Evolutionary conservation across 495 filamentous ascomycete species (phyloP).

Genomic region (Neurospora sp.): DNA sequence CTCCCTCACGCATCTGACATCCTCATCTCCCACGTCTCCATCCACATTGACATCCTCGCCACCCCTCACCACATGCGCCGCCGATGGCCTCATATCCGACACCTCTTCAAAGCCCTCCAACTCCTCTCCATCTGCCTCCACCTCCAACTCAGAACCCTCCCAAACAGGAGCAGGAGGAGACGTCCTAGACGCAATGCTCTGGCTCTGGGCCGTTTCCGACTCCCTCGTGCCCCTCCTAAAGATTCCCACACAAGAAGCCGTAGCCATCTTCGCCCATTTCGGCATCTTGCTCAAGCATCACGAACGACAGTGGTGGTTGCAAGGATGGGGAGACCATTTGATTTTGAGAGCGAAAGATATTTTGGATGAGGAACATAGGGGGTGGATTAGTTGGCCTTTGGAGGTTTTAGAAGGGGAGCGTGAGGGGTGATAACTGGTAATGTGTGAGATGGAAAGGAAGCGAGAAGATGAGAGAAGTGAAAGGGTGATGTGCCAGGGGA

Average conservation of each 20-base stretch:
- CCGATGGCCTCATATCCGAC: neutral
- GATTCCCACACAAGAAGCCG: slow-evolving; percentile 21
- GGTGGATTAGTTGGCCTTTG: slow-evolving; percentile 27
- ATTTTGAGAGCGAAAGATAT: slow-evolving; percentile 19
- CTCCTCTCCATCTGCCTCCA: neutral
- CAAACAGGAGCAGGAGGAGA: slow-evolving; percentile 1
- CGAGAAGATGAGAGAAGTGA: too few relatives aligned
- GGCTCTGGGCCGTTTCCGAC: slow-evolving; percentile 26
- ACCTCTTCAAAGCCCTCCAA: neutral
- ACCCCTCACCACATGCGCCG: neutral
- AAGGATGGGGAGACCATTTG: slow-evolving; percentile 25
- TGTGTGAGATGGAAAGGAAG: neutral
- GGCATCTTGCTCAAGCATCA: slow-evolving; percentile 21
- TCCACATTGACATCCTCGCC: too few relatives aligned
- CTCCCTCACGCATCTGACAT: slow-evolving; percentile 1
- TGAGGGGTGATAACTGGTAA: neutral
- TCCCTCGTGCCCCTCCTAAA: slow-evolving; percentile 23
- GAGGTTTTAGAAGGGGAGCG: slow-evolving; percentile 3
- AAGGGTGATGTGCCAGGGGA: too few relatives aligned
- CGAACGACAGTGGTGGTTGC: slow-evolving; percentile 26
- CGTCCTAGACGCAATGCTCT: slow-evolving; percentile 28
- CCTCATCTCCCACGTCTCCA: neutral
- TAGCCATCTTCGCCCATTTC: slow-evolving; percentile 27
- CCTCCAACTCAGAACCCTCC: too few relatives aligned
- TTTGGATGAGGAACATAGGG: slow-evolving; percentile 20